Percentiles rank a stretch among this genome's conserved stretches.
These are phyloP conservation scores for Ganoderma sinense DNA, from an alignment of 1,284 basidiomycete species.

Conservation along the genomic window DNA sequence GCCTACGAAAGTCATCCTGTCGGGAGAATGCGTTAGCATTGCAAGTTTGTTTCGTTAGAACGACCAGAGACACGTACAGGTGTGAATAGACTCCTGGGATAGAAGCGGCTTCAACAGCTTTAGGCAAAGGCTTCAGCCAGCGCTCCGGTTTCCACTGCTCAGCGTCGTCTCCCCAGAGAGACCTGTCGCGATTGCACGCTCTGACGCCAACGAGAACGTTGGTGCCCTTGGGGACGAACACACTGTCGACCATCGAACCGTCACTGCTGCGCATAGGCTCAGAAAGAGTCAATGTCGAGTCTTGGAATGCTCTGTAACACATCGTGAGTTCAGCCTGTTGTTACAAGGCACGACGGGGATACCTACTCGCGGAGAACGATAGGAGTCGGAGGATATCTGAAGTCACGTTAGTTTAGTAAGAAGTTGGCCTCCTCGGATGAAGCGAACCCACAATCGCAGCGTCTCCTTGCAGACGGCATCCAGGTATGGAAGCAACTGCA, in stretches of 20 bases:
- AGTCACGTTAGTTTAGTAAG: not conserved
- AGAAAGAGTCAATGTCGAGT: conserved; percentile 34
- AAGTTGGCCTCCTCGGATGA: conserved; percentile 6
- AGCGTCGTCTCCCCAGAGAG: conserved; percentile 40
- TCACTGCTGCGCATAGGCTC: conserved; percentile 29
- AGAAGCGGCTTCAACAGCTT: conserved; percentile 24
- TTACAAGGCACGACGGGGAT: too few relatives aligned
- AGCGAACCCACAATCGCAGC: conserved; percentile 34
- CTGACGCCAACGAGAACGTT: conserved; percentile 36
- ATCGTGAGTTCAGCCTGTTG: not conserved
- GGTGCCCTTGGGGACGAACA: conserved; percentile 52
- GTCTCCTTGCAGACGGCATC: conserved; percentile 45
- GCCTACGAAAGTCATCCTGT: conserved; percentile 30
- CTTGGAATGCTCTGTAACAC: conserved; percentile 32
- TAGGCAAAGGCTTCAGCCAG: conserved; percentile 35
- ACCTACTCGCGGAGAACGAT: conserved; percentile 12
- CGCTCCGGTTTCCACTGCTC: conserved; percentile 41
- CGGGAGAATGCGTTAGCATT: not conserved
- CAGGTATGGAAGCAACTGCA: conserved; percentile 41
- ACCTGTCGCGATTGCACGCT: conserved; percentile 38
- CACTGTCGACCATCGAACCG: conserved; percentile 45
- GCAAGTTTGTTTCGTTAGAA: too few relatives aligned
- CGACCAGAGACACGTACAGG: conserved; percentile 24
- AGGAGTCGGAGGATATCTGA: conserved; percentile 5
- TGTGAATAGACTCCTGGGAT: conserved; percentile 38